phyloP scores from a whole-genome alignment of 176 grass and related monocot genomes.

The Cenchrus americanus region DNA sequence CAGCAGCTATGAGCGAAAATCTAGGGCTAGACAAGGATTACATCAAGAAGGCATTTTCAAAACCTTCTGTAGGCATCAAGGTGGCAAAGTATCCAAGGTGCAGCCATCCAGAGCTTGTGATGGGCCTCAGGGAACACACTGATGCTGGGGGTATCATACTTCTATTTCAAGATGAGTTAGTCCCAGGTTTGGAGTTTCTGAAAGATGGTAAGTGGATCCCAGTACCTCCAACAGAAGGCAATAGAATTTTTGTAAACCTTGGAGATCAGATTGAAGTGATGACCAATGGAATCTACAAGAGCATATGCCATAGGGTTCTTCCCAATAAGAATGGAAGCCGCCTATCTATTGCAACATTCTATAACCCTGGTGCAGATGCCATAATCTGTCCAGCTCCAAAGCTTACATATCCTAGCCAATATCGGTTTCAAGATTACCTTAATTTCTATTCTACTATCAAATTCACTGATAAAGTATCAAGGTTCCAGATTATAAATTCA shows the following conservation, averaged over 20 bases:
- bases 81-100: constrained; percentile 73
- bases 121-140: constrained; percentile 64
- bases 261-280: constrained; percentile 74
- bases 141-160: constrained; percentile 74
- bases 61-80: constrained; percentile 65
- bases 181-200: constrained; percentile 72
- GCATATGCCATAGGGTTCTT: constrained; percentile 58
- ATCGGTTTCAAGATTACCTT: constrained; percentile 77
- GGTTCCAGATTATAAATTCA: constrained; percentile 61
- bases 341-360: constrained; percentile 66
- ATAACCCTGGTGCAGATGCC: constrained; percentile 61
- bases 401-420: constrained; percentile 68
- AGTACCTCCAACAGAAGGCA: constrained; percentile 57
- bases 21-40: constrained; percentile 65
- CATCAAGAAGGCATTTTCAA: constrained; percentile 56
- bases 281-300: constrained; percentile 72
- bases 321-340: constrained; percentile 61
- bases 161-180: constrained; percentile 57
- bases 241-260: constrained; percentile 66
- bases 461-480: constrained; percentile 63
- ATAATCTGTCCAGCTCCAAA: constrained; percentile 66
- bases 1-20: constrained; percentile 65
- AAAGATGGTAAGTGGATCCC: constrained; percentile 66
- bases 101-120: constrained; percentile 53
- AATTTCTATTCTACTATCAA: constrained; percentile 59